Percentiles rank a stretch among this genome's conserved stretches.
Conservation (phyloP, 306 rosid genomes). For the Medicago arabica region DNA sequence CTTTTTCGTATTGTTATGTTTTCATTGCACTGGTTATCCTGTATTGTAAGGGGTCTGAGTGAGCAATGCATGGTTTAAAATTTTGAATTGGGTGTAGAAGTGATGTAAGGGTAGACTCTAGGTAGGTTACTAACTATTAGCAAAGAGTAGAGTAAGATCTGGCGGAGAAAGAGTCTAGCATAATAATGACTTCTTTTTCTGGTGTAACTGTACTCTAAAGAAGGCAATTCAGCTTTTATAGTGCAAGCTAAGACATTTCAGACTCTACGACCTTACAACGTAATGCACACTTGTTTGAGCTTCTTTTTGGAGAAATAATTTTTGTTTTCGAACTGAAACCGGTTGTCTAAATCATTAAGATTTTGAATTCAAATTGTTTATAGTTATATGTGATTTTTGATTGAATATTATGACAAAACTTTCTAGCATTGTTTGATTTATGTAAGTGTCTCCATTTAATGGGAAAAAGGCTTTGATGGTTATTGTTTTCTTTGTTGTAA, state of each 20-base stretch:
- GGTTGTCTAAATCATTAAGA: background rate
- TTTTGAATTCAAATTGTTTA: background rate
- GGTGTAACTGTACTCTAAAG: background rate
- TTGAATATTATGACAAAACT: background rate
- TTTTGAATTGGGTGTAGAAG: background rate
- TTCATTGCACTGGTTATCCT: background rate
- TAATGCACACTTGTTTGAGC: background rate
- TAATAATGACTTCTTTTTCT: background rate
- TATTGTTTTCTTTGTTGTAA: background rate
- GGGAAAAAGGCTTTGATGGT: slow-evolving; percentile 5
- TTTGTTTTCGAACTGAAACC: background rate
- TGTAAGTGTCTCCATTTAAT: background rate
- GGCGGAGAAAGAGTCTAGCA: background rate
- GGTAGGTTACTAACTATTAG: background rate
- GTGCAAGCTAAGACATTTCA: background rate
- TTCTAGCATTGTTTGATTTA: background rate
- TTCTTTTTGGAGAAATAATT: background rate
- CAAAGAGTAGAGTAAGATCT: background rate
- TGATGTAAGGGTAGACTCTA: background rate
- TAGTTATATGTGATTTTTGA: background rate
- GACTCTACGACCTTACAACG: background rate
- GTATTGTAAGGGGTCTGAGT: background rate
- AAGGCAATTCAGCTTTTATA: background rate
- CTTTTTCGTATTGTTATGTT: background rate
- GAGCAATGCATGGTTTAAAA: background rate